Percentiles rank a stretch among this genome's conserved stretches.
phyloP scores from a whole-genome alignment of 495 filamentous ascomycete genomes.

The Lasiosphaeriaceae sp. region DNA sequence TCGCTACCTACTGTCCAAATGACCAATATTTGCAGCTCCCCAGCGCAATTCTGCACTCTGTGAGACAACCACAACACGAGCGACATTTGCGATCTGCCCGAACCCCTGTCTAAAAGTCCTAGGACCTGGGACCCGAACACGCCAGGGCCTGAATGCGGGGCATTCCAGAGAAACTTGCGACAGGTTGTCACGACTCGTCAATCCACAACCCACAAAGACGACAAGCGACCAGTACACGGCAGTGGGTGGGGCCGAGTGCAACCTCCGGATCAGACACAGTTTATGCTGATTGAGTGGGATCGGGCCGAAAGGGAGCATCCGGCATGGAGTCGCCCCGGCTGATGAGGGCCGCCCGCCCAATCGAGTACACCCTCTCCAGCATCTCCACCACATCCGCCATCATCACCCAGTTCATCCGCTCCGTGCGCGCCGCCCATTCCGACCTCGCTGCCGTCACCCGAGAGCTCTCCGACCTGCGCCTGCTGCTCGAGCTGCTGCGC shows the following conservation, averaged over 20 bases:
- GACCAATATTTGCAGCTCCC: too few species aligned
- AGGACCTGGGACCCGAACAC: too few species aligned
- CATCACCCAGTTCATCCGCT: slow-evolving; percentile 29
- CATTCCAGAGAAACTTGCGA: too few species aligned
- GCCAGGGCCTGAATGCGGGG: too few species aligned
- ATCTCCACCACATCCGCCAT: slow-evolving; percentile 23
- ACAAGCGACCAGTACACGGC: neutral
- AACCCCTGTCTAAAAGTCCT: too few species aligned
- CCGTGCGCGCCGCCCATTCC: slow-evolving; percentile 22
- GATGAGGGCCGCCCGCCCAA: slow-evolving; percentile 11
- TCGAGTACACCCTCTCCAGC: slow-evolving; percentile 21
- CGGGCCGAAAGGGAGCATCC: neutral
- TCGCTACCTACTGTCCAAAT: too few species aligned
- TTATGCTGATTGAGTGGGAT: neutral
- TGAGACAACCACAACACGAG: too few species aligned
- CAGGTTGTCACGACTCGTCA: neutral
- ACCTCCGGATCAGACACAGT: neutral
- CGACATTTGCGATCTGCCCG: too few species aligned
- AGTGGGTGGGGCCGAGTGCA: neutral
- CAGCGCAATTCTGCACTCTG: too few species aligned
- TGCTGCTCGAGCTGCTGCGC: slow-evolving; percentile 25
- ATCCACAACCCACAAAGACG: neutral
- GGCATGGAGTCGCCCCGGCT: neutral
- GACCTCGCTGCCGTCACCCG: slow-evolving; percentile 27
- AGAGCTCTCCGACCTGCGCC: slow-evolving; percentile 28